Base-by-base conservation (phyloP, 2,329 filamentous ascomycete species). In the Xylaria sp. region DNA sequence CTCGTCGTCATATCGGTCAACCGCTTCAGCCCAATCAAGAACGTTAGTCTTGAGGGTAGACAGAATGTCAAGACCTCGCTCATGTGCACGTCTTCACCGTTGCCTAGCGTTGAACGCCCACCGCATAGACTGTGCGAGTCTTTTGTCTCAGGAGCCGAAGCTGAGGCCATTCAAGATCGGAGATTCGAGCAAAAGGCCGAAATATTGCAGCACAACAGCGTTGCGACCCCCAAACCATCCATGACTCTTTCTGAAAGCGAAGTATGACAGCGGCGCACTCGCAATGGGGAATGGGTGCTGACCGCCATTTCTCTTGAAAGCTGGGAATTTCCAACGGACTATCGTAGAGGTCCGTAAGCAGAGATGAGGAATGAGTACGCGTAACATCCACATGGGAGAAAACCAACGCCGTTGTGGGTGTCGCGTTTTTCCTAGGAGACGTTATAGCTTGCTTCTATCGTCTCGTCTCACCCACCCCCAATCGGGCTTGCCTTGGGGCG, bases 1-100 rank as follows among this genome's bases (percentile, higher is more conserved):
- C 45, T 18, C n/a, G 25, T 60, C 45, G 65, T 68, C 62, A 58
- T 66, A 60, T 62, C 68, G 61, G 59, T 60, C 59, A 52, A 61
- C 30, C 53, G 30, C 43, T 32, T 32, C 48, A 67, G 50, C 32
- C 65, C 68, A 70, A 69, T 69, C 39, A 66, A 52, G 43, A 25
- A 30, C 7, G 56, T 1, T 18, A 20, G 23, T 34, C 5, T 15
- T 28, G 25, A 34, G 7, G 23, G 32, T 43, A 57, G 45, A 30
- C 48, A 32, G 12, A 34, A 50, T 18, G 43, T 34, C 46, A 55
- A 20, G 23, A 25, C n/a, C 12, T 41, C 36, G 5, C 32, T 50
- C 25, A 53, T 13, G 39, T 25, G 13, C 10, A 61, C 50, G n/a
- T 10, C 34, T 59, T 39, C 45, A 15, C 36, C 61, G 41, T 46